Percentiles rank a stretch among this genome's conserved stretches.
phyloP scores from a whole-genome alignment of 805 yeast genomes.

The Vanderwaltozyma tropicalis region DNA sequence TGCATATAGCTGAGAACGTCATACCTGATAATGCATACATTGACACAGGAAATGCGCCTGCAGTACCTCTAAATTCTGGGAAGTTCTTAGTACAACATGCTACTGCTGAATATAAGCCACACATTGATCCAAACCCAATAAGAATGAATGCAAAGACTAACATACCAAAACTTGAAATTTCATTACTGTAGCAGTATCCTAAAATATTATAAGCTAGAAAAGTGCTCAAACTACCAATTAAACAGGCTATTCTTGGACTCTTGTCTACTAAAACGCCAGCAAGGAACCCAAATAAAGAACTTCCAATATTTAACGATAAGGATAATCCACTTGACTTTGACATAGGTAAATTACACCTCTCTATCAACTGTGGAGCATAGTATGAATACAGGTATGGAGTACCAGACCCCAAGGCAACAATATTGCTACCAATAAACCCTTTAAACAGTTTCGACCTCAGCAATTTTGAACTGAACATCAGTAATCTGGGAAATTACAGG shows the following conservation, averaged over 20 bases:
- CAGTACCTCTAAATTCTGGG: constrained; percentile 60
- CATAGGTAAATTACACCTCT: constrained; percentile 45
- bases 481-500: no score
- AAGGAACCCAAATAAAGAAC: constrained; percentile 57
- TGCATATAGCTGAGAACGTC: constrained; percentile 44
- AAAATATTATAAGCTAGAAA: constrained; percentile 46
- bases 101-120: constrained; percentile 49
- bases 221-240: constrained; percentile 45
- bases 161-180: constrained; percentile 31
- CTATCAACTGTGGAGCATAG: constrained; percentile 63
- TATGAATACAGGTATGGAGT: constrained; percentile 67
- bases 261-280: constrained; percentile 62
- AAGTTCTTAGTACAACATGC: constrained; percentile 45
- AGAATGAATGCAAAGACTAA: constrained; percentile 40
- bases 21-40: constrained; percentile 65
- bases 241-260: constrained; percentile 40
- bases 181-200: constrained; percentile 35
- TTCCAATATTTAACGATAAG: constrained; percentile 50
- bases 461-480: not conserved
- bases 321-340: constrained; percentile 57
- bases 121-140: constrained; percentile 57
- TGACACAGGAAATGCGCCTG: constrained; percentile 59
- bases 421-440: constrained; percentile 24
- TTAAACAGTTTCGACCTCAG: not conserved
- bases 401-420: constrained; percentile 60